A percentile compares a stretch with the other conserved stretches of the same genome.
Evolutionary conservation across 345 rosid genomes (phyloP).

Genomic region (Lenwebbia sp.): DNA sequence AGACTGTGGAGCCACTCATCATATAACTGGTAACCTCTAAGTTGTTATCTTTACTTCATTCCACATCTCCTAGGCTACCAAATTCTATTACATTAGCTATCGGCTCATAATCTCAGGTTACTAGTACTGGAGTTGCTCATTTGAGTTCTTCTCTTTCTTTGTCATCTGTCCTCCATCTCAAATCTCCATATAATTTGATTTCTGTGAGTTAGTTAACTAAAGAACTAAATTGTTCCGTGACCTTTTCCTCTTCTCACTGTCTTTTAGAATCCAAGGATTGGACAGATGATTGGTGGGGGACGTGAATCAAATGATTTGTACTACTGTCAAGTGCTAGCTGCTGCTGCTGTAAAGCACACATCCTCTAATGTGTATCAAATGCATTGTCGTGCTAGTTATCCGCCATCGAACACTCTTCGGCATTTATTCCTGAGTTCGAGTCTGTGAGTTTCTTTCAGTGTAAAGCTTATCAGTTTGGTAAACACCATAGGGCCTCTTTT

Average conservation of each 20-base stretch:
- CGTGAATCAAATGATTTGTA: background rate
- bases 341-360: background rate
- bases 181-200: background rate
- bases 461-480: no score
- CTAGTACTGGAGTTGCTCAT: background rate
- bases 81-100: accelerated
- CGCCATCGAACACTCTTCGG: background rate
- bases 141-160: background rate
- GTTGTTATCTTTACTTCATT: background rate
- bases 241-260: background rate
- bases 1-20: background rate
- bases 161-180: background rate
- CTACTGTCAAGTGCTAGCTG: background rate
- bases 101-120: background rate
- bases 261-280: background rate
- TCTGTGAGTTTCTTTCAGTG: no score
- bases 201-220: background rate
- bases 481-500: background rate
- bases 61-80: background rate
- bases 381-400: background rate
- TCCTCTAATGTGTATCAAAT: background rate
- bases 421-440: background rate
- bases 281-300: background rate
- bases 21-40: background rate
- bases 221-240: background rate